Conservation (phyloP, 352 stramenopile species). For the Pythium aristosporum region DNA sequence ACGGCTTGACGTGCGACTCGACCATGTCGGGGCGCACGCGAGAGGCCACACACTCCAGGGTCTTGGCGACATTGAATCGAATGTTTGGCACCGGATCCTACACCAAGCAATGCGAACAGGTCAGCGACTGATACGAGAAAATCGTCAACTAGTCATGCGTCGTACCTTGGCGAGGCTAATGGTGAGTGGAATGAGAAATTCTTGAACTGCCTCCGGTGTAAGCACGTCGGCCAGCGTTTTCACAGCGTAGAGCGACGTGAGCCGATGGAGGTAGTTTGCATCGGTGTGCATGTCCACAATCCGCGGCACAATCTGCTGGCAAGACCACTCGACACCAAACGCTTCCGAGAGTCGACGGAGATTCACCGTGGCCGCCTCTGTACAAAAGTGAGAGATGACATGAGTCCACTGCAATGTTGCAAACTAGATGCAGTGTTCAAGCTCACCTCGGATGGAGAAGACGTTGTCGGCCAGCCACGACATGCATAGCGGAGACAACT, state of each 20-base stretch:
- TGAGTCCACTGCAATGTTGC: background rate
- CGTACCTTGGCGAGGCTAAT: constrained; percentile 89
- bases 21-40: constrained; percentile 68
- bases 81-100: constrained; percentile 97
- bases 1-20: constrained; percentile 76
- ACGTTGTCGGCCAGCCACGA: constrained; percentile 97
- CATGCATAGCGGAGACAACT: constrained; percentile 94
- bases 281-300: constrained; percentile 94
- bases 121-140: constrained; percentile 2
- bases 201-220: constrained; percentile 72
- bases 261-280: constrained; percentile 92
- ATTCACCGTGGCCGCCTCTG: constrained; percentile 94
- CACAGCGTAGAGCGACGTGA: constrained; percentile 90
- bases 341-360: constrained; percentile 92
- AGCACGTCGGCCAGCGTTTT: constrained; percentile 82
- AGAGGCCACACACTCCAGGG: constrained; percentile 83
- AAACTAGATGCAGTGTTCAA: background rate
- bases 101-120: background rate
- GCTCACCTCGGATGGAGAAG: constrained; percentile 90
- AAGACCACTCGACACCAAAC: constrained; percentile 96
- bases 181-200: constrained; percentile 91
- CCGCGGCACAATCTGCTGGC: constrained; percentile 91
- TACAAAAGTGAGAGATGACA: background rate
- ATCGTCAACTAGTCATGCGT: background rate
- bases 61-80: constrained; percentile 98